A percentile compares a stretch with the other conserved stretches of the same genome.
phyloP scores from a whole-genome alignment of 805 yeast genomes.

The Pichia scutulata region DNA sequence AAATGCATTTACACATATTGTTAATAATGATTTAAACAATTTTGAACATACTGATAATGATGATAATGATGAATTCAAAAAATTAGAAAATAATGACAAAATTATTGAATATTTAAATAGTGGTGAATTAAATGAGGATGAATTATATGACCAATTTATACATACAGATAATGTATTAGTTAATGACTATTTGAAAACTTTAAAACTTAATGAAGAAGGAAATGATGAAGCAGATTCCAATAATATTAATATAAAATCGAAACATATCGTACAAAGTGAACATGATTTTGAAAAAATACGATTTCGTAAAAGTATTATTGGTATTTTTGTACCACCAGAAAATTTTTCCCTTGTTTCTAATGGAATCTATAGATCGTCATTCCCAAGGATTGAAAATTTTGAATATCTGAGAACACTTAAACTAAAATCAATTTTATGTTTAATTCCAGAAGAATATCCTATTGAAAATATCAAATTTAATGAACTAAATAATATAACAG shows the following conservation, averaged over 20 bases:
- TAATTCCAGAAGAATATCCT: conserved; percentile 91
- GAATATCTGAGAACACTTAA: conserved; percentile 52
- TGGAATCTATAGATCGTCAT: conserved; percentile 76
- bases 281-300: conserved; percentile 8
- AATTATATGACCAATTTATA: conserved; percentile 24
- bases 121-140: conserved; percentile 10
- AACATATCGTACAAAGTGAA: conserved; percentile 1
- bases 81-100: neutral
- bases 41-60: neutral
- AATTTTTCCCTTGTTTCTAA: conserved; percentile 82
- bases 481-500: conserved; percentile 48
- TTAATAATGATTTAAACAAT: neutral
- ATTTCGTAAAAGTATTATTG: conserved; percentile 5
- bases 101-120: neutral
- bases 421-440: conserved; percentile 69
- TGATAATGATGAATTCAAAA: neutral
- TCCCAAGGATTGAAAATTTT: conserved; percentile 83
- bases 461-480: conserved; percentile 62
- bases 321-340: conserved; percentile 62
- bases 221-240: neutral
- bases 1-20: neutral
- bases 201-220: conserved; percentile 1
- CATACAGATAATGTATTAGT: conserved; percentile 21
- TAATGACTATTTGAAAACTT: conserved; percentile 12
- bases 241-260: neutral